These are phyloP conservation scores for Fusarium nodosum DNA, from an alignment of 2,329 filamentous ascomycete species.

Conservation along the genomic window DNA sequence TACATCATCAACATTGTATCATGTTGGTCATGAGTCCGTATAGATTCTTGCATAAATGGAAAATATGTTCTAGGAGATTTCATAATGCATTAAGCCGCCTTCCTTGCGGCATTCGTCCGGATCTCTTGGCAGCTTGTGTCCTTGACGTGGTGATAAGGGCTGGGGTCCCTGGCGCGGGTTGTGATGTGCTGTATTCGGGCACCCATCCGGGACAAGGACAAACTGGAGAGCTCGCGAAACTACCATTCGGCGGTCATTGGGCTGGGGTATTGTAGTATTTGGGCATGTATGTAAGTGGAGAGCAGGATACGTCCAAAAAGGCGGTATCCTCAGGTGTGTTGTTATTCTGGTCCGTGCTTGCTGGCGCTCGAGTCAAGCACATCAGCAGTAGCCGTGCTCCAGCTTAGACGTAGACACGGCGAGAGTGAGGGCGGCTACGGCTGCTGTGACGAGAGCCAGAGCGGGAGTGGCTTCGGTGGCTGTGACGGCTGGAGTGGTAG, in stretches of 20 bases:
- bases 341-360: conserved; percentile 13
- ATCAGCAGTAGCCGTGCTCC: not conserved
- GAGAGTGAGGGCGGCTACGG: conserved; percentile 63
- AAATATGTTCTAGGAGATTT: conserved; percentile 30
- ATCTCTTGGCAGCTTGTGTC: conserved; percentile 7
- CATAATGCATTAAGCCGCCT: conserved; percentile 38
- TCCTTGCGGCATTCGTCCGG: conserved; percentile 21
- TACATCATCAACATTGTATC: conserved; percentile 32
- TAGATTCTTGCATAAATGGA: conserved; percentile 18
- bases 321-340: conserved; percentile 5
- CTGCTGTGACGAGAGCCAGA: conserved; percentile 57
- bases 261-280: conserved; percentile 36
- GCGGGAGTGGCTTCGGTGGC: conserved; percentile 57
- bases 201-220: conserved; percentile 11
- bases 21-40: conserved; percentile 32
- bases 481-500: conserved; percentile 57
- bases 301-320: not conserved
- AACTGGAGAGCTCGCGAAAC: conserved; percentile 25
- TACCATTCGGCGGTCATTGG: conserved; percentile 30
- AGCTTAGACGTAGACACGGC: conserved; percentile 62
- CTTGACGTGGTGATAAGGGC: conserved; percentile 1
- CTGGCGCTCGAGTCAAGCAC: not conserved
- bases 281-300: conserved; percentile 28
- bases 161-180: conserved; percentile 7
- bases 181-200: conserved; percentile 11